Evolutionary conservation across 2,329 filamentous ascomycete genomes (phyloP).

Genomic region (Phialocephala subalpina): DNA sequence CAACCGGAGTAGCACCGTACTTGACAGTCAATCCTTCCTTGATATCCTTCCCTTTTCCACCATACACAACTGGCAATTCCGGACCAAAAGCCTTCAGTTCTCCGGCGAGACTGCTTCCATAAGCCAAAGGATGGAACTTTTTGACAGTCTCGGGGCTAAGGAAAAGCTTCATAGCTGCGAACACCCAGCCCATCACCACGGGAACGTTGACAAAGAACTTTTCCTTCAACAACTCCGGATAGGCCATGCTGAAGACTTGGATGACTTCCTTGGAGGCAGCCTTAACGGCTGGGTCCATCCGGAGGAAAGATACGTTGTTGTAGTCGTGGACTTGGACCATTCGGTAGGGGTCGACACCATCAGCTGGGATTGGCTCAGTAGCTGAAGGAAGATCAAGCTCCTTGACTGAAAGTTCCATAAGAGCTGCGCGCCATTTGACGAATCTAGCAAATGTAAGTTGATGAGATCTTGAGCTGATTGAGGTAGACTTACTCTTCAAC

Average conservation of each 20-base stretch:
- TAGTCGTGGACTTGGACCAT: constrained; percentile 96
- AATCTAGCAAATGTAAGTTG: constrained; percentile 63
- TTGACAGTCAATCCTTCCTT: constrained; percentile 43
- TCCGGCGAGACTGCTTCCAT: constrained; percentile 72
- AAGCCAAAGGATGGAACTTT: constrained; percentile 81
- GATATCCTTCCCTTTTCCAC: constrained; percentile 69
- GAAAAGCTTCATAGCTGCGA: constrained; percentile 77
- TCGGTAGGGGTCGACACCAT: constrained; percentile 81
- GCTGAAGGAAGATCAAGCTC: constrained; percentile 76
- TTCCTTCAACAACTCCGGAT: constrained; percentile 87
- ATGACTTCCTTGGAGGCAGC: constrained; percentile 83
- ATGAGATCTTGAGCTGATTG: not conserved
- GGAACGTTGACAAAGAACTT: constrained; percentile 97
- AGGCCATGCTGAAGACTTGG: constrained; percentile 79
- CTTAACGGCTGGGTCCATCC: constrained; percentile 79
- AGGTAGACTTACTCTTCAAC: constrained; percentile 71
- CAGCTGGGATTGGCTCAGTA: constrained; percentile 68
- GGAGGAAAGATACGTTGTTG: constrained; percentile 84
- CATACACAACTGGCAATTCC: constrained; percentile 78
- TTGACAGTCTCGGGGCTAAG: constrained; percentile 76
- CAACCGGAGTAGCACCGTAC: constrained; percentile 29
- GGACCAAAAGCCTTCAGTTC: constrained; percentile 66
- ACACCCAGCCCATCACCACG: constrained; percentile 88
- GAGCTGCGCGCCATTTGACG: constrained; percentile 85
- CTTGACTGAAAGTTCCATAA: constrained; percentile 87